Evolutionary conservation across 805 yeast species (phyloP), one percentile per base, ranked within the genome.

Genomic region (Lachancea waltii): DNA sequence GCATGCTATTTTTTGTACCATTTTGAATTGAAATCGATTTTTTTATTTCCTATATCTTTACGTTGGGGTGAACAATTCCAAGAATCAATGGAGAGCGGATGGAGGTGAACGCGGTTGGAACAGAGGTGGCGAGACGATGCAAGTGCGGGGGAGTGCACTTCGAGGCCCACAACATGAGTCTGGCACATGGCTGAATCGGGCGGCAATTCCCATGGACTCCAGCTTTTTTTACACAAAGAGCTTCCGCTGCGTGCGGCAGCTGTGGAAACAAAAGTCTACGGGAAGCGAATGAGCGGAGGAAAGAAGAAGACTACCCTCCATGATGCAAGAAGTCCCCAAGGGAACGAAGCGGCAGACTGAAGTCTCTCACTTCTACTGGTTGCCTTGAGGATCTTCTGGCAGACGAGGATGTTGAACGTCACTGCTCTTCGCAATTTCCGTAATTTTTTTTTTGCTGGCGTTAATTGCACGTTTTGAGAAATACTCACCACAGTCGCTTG

Each of bases 51-150:
- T 15, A 11, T 16, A 13, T 4, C 27, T 25, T 26, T 35, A 24
- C 26, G 11, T 11, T 24, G 7, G 15, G 23, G 15, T 30, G 27
- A 35, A 23, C 14, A 14, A 21, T 11, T 11, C 95, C 87, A 77
- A 89, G 86, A 82, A 85, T 87, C 54, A 96, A 87, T 68, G 86
- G 86, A 85, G 83, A 90, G 73, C 94, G 86, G 62, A 77, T 86
- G 64, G 86, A 85, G 79, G 92, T 13, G 8, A n/a, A 26, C 15
- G 14, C 8, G 30, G 13, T n/a, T 8, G 14, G 30, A 26, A n/a
- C n/a, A n/a, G n/a, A n/a, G n/a, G n/a, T n/a, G n/a, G n/a, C n/a
- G n/a, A n/a, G n/a, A n/a, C n/a, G n/a, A n/a, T n/a, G n/a, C n/a
- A n/a, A n/a, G n/a, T n/a, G n/a, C n/a, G n/a, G n/a, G n/a, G n/a